A percentile compares a stretch with the other conserved stretches of the same genome.
phyloP scores from a whole-genome alignment of 371 early-diverging fungal species.

The Polyrhizophydium stewartii region DNA sequence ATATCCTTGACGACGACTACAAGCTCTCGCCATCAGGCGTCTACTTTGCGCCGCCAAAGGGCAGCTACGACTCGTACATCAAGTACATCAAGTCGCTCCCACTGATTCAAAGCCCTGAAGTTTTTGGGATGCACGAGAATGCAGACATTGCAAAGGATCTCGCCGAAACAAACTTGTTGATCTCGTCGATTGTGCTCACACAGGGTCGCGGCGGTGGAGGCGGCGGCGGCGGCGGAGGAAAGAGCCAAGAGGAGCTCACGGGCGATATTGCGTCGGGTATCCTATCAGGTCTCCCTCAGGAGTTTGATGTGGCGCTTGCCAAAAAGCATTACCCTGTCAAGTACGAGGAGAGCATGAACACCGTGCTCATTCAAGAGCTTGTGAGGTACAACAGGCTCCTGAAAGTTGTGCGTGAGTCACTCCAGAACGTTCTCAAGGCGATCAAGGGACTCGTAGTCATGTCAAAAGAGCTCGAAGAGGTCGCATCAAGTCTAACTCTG shows the following conservation, averaged over 20 bases:
- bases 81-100: conserved; percentile 51
- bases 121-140: conserved; percentile 59
- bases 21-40: conserved; percentile 41
- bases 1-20: conserved; percentile 41
- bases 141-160: conserved; percentile 58
- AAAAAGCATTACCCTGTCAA: conserved; percentile 46
- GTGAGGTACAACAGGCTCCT: conserved; percentile 52
- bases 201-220: conserved; percentile 37
- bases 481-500: conserved; percentile 37
- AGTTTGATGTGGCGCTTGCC: conserved; percentile 36
- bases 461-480: conserved; percentile 57
- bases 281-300: conserved; percentile 33
- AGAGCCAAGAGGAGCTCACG: conserved; percentile 39
- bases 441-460: conserved; percentile 56
- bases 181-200: conserved; percentile 43
- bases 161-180: conserved; percentile 45
- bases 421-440: conserved; percentile 53
- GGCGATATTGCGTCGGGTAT: conserved; percentile 47
- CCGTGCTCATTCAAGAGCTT: conserved; percentile 54
- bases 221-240: conserved; percentile 30
- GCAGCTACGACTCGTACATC: conserved; percentile 37
- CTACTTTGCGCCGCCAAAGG: conserved; percentile 43
- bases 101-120: conserved; percentile 46
- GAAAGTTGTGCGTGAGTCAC: conserved; percentile 38
- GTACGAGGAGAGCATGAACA: conserved; percentile 58